These are phyloP conservation scores for Fusarium devonianum DNA, from an alignment of 2,329 filamentous ascomycete genomes.

Conservation along the genomic window DNA sequence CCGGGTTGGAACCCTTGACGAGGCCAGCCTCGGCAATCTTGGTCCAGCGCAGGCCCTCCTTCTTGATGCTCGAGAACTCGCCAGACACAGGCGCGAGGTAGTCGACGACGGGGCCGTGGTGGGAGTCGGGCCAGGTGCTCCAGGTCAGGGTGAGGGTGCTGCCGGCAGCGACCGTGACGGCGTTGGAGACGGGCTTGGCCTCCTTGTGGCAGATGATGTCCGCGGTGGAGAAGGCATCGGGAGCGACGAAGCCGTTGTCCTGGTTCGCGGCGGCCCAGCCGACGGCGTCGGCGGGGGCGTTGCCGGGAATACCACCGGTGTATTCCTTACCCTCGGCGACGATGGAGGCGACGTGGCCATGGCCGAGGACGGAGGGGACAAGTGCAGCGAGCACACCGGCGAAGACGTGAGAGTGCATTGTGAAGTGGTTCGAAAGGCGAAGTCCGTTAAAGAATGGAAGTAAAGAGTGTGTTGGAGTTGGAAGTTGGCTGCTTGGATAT, in stretches of 20 bases:
- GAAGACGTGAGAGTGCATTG: not conserved
- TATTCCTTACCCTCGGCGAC: not conserved
- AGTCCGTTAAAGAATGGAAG: not conserved
- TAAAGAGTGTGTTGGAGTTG: not conserved
- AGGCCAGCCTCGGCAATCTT: slow-evolving; percentile 67
- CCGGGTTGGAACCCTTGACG: slow-evolving; percentile 42
- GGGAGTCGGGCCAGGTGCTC: slow-evolving; percentile 51
- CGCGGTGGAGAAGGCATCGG: slow-evolving; percentile 45
- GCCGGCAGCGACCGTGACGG: slow-evolving; percentile 49
- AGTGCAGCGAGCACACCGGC: not conserved
- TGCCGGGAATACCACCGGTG: not conserved
- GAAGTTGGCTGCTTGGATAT: too few relatives aligned
- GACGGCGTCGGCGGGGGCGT: not conserved
- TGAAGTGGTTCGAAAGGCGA: not conserved
- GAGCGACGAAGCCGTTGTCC: slow-evolving; percentile 58
- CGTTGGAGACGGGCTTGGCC: slow-evolving; percentile 46
- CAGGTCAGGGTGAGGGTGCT: slow-evolving; percentile 49
- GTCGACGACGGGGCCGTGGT: slow-evolving; percentile 63
- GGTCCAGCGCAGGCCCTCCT: slow-evolving; percentile 62
- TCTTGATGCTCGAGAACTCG: slow-evolving; percentile 39
- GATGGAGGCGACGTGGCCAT: not conserved
- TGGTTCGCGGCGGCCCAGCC: slow-evolving; percentile 52
- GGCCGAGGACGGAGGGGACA: not conserved
- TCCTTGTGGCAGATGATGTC: slow-evolving; percentile 57
- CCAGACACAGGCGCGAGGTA: slow-evolving; percentile 68